Percentiles rank a stretch among this genome's conserved stretches.
These are phyloP conservation scores for Lasiosphaeria hispida DNA, from an alignment of 495 filamentous ascomycete genomes.

Conservation along the genomic window DNA sequence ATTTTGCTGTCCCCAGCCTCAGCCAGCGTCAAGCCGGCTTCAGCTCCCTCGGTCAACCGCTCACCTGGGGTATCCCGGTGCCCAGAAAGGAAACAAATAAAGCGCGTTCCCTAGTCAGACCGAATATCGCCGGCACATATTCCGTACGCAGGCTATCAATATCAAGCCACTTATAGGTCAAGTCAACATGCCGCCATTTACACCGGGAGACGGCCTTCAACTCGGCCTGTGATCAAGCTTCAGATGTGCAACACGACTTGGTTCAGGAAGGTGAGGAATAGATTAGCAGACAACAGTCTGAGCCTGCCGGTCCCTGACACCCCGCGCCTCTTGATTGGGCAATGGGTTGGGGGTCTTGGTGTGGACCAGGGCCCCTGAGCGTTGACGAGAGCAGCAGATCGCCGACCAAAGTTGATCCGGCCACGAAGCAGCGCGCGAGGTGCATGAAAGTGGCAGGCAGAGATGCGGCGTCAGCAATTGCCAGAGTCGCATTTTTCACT, in stretches of 20 bases:
- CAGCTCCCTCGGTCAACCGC: too few relatives aligned
- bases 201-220: not conserved
- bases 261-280: conserved; percentile 17
- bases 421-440: not conserved
- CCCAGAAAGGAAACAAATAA: not conserved
- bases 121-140: not conserved
- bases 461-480: too few relatives aligned
- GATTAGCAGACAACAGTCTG: not conserved
- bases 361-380: not conserved
- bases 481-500: too few relatives aligned
- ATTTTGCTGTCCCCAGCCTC: too few relatives aligned
- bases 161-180: not conserved
- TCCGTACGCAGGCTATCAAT: not conserved
- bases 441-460: too few relatives aligned
- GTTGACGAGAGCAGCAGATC: not conserved
- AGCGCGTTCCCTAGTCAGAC: not conserved
- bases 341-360: conserved; percentile 6
- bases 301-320: not conserved
- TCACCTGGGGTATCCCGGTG: too few relatives aligned
- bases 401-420: not conserved
- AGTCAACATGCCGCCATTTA: not conserved
- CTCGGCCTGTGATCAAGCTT: not conserved
- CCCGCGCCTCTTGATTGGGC: not conserved
- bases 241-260: conserved; percentile 15
- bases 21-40: too few relatives aligned